Evolutionary conservation across 106 monocot species (phyloP).

Genomic region (Hemerocallis citrina): DNA sequence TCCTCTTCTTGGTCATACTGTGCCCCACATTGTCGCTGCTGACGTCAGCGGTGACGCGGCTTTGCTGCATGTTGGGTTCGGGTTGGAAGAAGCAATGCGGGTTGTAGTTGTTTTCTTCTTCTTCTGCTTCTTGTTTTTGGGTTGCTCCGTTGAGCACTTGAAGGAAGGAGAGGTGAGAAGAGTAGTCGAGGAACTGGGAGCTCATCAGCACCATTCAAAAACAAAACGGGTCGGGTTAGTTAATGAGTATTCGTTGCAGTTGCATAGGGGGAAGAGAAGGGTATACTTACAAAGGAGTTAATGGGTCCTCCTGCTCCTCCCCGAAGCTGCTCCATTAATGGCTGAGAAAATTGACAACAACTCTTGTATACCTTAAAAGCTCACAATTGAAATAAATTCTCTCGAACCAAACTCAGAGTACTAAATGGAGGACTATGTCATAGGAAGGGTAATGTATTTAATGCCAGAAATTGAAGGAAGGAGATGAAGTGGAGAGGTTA

Average conservation of each 20-base stretch:
- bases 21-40: not conserved
- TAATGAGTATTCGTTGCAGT: not conserved
- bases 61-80: conserved; percentile 36
- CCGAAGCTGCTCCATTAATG: conserved; percentile 12
- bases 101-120: not conserved
- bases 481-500: too few species aligned
- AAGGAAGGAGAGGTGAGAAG: conserved; percentile 51
- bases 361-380: not conserved
- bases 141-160: conserved; percentile 45
- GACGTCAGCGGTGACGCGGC: conserved; percentile 43
- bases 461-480: too few species aligned
- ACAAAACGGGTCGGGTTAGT: not conserved
- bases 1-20: conserved; percentile 25
- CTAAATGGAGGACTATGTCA: conserved; percentile 11
- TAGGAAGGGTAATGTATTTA: too few species aligned
- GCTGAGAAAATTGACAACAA: not conserved
- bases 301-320: too few species aligned
- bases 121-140: conserved; percentile 15
- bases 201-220: conserved; percentile 5
- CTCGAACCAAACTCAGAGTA: not conserved
- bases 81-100: not conserved
- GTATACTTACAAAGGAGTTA: conserved; percentile 8
- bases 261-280: not conserved
- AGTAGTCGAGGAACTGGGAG: conserved; percentile 1
- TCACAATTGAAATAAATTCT: not conserved